phyloP scores from a whole-genome alignment of 2,329 filamentous ascomycete species.

The Cryphonectria japonica region DNA sequence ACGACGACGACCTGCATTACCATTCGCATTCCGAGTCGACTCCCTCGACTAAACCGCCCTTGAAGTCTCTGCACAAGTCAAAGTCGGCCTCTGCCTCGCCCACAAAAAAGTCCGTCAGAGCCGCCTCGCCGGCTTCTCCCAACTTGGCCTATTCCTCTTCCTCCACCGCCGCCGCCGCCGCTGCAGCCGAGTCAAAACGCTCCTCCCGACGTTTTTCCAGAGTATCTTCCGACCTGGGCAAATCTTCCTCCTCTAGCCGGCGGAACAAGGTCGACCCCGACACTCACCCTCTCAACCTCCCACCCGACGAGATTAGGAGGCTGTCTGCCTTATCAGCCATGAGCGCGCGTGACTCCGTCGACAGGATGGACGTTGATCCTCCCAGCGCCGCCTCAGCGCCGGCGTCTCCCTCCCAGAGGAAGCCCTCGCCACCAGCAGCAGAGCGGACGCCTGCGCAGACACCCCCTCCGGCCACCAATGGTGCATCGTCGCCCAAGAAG shows the following conservation, averaged over 20 bases:
- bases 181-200: constrained; percentile 40
- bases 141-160: constrained; percentile 22
- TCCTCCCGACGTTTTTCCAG: constrained; percentile 50
- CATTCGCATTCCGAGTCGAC: constrained; percentile 39
- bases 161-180: constrained; percentile 31
- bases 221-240: constrained; percentile 52
- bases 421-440: constrained; percentile 43
- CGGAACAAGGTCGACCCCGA: constrained; percentile 66
- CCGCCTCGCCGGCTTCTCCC: constrained; percentile 38
- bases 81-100: constrained; percentile 38
- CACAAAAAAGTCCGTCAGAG: constrained; percentile 45
- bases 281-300: constrained; percentile 87
- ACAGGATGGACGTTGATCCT: constrained; percentile 72
- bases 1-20: constrained; percentile 32
- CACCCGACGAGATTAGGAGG: constrained; percentile 83
- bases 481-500: constrained; percentile 44
- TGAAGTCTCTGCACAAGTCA: constrained; percentile 37
- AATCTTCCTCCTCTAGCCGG: constrained; percentile 48
- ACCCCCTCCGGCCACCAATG: constrained; percentile 56
- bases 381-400: constrained; percentile 51
- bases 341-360: constrained; percentile 60
- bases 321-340: constrained; percentile 69
- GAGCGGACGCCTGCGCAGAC: constrained; percentile 39
- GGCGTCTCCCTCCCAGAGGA: constrained; percentile 57
- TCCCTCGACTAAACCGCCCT: constrained; percentile 36